Percentiles rank a stretch among this genome's conserved stretches.
Conservation (phyloP, 192 early-diverging fungal species). For the Helicostylum pulchrum region DNA sequence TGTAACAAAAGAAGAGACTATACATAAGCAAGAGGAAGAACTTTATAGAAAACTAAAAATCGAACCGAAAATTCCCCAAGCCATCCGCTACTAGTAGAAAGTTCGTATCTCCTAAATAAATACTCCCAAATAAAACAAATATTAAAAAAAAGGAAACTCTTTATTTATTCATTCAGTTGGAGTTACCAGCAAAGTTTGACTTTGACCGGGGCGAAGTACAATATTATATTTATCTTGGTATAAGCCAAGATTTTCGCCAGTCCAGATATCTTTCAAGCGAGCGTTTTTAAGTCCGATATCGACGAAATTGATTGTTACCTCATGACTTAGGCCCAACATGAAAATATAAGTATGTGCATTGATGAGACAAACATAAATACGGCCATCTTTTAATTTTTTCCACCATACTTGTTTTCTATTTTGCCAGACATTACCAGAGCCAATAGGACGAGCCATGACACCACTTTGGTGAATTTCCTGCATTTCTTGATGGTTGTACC, state of each 20-base stretch:
- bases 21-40: not conserved
- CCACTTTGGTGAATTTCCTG: slow-evolving; percentile 30
- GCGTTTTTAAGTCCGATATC: slow-evolving; percentile 17
- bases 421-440: slow-evolving; percentile 20
- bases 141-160: no score
- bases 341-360: slow-evolving; percentile 25
- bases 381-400: slow-evolving; percentile 25
- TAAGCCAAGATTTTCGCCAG: slow-evolving; percentile 7
- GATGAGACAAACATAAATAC: slow-evolving; percentile 27
- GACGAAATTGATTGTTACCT: slow-evolving; percentile 4
- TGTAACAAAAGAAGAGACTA: not conserved
- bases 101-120: no score
- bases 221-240: slow-evolving; percentile 4
- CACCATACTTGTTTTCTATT: slow-evolving; percentile 37
- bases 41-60: no score
- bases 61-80: no score
- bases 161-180: slow-evolving; percentile 4
- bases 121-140: no score
- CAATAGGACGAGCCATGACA: slow-evolving; percentile 29
- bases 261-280: slow-evolving; percentile 29
- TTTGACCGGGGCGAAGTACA: slow-evolving; percentile 24
- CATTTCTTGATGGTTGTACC: slow-evolving; percentile 31
- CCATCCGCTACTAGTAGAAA: no score
- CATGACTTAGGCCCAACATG: slow-evolving; percentile 18
- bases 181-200: slow-evolving; percentile 22